Percentiles rank a stretch among this genome's conserved stretches.
These are phyloP conservation scores for Papilionanthe hybrid DNA, from an alignment of 116 monocot genomes.

Conservation along the genomic window DNA sequence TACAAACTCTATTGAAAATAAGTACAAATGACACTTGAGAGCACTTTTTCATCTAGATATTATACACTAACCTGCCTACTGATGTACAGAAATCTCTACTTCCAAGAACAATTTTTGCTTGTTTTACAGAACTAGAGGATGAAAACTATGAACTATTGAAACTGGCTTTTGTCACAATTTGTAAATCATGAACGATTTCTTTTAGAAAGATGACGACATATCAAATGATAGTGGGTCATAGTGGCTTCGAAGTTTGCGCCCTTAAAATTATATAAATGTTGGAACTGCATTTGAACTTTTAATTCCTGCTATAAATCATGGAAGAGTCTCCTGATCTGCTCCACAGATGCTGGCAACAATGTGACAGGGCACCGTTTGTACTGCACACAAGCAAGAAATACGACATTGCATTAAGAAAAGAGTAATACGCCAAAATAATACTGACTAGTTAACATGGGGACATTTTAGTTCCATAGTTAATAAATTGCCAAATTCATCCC, in stretches of 20 bases:
- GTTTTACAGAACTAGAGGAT: background rate
- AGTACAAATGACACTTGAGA: too few species aligned
- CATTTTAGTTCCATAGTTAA: too few species aligned
- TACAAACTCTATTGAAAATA: too few species aligned
- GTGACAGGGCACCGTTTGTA: conserved; percentile 82
- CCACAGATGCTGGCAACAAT: conserved; percentile 58
- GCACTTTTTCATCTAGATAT: too few species aligned
- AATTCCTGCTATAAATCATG: conserved; percentile 53
- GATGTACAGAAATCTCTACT: too few species aligned
- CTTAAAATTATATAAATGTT: background rate
- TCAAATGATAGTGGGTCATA: background rate
- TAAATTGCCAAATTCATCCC: too few species aligned
- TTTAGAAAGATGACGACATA: background rate
- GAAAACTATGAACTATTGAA: background rate
- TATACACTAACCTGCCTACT: too few species aligned
- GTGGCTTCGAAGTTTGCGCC: background rate
- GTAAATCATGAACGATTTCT: background rate
- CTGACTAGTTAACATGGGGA: too few species aligned
- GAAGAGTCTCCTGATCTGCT: conserved; percentile 79
- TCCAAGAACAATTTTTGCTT: background rate
- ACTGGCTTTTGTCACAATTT: background rate
- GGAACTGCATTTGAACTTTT: background rate
- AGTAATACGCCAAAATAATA: too few species aligned
- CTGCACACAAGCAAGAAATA: conserved; percentile 26
- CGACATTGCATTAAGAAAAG: background rate